Evolutionary conservation across 768 basidiomycete genomes (phyloP).

Genomic region (Suillus subluteus): DNA sequence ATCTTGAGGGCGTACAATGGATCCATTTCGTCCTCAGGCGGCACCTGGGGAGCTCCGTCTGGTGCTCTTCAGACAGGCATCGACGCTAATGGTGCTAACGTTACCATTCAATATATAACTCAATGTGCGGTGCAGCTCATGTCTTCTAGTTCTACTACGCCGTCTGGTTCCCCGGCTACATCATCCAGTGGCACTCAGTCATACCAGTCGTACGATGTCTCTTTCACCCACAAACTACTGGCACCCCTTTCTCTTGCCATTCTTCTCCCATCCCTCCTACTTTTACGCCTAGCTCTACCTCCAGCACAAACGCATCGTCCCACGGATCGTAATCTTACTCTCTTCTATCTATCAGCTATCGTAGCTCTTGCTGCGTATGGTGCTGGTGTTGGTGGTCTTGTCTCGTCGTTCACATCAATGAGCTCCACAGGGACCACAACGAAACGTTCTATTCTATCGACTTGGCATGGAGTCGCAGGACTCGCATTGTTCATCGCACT

Average conservation of each 20-base stretch:
- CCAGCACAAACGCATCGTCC: constrained; percentile 29
- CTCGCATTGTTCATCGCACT: constrained; percentile 65
- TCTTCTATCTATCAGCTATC: constrained; percentile 42
- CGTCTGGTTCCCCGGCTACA: constrained; percentile 21
- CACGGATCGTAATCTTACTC: constrained; percentile 26
- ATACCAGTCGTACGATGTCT: constrained; percentile 43
- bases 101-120: constrained; percentile 59
- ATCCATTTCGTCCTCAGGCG: constrained; percentile 55
- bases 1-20: constrained; percentile 73
- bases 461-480: constrained; percentile 67
- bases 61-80: constrained; percentile 66
- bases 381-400: constrained; percentile 65
- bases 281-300: constrained; percentile 46
- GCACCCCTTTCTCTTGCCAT: constrained; percentile 53
- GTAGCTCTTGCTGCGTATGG: constrained; percentile 55
- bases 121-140: constrained; percentile 55
- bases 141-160: constrained; percentile 23
- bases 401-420: constrained; percentile 63
- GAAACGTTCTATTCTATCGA: constrained; percentile 50
- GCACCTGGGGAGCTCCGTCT: constrained; percentile 68
- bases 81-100: constrained; percentile 69
- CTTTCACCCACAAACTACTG: constrained; percentile 48
- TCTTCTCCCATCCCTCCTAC: constrained; percentile 44
- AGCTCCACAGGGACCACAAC: constrained; percentile 28
- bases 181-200: constrained; percentile 22